These are phyloP conservation scores for Nothophoma quercina DNA, from an alignment of 2,329 filamentous ascomycete genomes.

Conservation along the genomic window DNA sequence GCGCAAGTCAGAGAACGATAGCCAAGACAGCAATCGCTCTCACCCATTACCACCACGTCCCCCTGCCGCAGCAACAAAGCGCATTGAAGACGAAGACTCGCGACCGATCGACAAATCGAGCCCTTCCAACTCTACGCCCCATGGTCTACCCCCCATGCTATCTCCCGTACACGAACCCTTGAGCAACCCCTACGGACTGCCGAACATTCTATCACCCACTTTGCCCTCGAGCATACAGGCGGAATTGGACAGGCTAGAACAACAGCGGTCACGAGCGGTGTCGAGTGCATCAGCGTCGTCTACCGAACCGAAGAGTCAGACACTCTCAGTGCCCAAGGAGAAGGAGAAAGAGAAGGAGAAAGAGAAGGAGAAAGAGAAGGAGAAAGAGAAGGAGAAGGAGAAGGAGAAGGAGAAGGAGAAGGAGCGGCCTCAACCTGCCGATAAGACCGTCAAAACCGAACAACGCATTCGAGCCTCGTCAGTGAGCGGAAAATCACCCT, in stretches of 20 bases:
- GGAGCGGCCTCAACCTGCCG: slow-evolving; percentile 25
- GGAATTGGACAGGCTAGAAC: slow-evolving; percentile 57
- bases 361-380: slow-evolving; percentile 17
- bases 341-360: slow-evolving; percentile 25
- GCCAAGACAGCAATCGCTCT: slow-evolving; percentile 18
- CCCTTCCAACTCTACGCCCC: slow-evolving; percentile 43
- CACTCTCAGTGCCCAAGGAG: slow-evolving; percentile 28
- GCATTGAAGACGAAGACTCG: slow-evolving; percentile 51
- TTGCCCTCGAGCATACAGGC: slow-evolving; percentile 64
- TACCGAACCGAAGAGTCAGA: slow-evolving; percentile 40
- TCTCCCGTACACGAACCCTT: slow-evolving; percentile 54
- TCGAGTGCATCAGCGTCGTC: slow-evolving; percentile 48
- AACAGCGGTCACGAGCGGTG: slow-evolving; percentile 44
- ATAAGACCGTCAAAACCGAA: slow-evolving; percentile 30
- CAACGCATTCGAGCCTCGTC: slow-evolving; percentile 36
- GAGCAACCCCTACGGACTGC: slow-evolving; percentile 53
- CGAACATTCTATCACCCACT: slow-evolving; percentile 65
- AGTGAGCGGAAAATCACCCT: slow-evolving; percentile 38
- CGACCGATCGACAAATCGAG: slow-evolving; percentile 40
- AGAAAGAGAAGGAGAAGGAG: background rate
- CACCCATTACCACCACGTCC: slow-evolving; percentile 25
- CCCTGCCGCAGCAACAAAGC: slow-evolving; percentile 28
- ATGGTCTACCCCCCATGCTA: slow-evolving; percentile 48
- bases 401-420: slow-evolving; percentile 6
- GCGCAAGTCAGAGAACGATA: slow-evolving; percentile 27